Evolutionary conservation across 805 yeast species (phyloP).

Genomic region (Yamadazyma insecticola): DNA sequence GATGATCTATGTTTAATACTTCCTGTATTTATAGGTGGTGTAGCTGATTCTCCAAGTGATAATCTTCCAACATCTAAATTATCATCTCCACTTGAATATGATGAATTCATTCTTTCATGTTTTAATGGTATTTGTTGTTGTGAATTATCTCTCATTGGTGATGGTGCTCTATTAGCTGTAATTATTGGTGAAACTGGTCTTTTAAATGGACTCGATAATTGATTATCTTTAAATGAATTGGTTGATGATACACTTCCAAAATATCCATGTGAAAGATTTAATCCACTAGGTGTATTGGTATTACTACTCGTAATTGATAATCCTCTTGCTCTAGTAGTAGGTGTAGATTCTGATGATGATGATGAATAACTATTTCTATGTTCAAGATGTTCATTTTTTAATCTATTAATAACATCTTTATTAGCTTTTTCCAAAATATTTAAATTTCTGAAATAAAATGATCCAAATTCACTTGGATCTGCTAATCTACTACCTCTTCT

Average conservation of each 20-base stretch:
- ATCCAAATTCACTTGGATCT: slow-evolving; percentile 81
- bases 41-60: slow-evolving; percentile 9
- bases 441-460: slow-evolving; percentile 84
- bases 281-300: neutral
- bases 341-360: slow-evolving; percentile 43
- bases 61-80: slow-evolving; percentile 11
- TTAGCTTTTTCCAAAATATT: slow-evolving; percentile 91
- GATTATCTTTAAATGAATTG: slow-evolving; percentile 11
- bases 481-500: slow-evolving; percentile 69
- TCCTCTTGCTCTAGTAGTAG: slow-evolving; percentile 32
- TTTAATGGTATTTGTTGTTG: too few relatives aligned
- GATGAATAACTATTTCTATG: slow-evolving; percentile 48
- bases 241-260: slow-evolving; percentile 1
- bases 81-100: slow-evolving; percentile 11
- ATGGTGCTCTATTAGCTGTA: slow-evolving; percentile 10
- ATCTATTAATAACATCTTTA: slow-evolving; percentile 82
- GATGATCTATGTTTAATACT: slow-evolving; percentile 18
- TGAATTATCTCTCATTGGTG: slow-evolving; percentile 14
- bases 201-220: slow-evolving; percentile 40
- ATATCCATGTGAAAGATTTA: neutral
- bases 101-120: slow-evolving; percentile 31
- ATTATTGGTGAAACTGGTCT: slow-evolving; percentile 44
- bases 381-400: slow-evolving; percentile 78
- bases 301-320: slow-evolving; percentile 17
- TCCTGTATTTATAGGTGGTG: too few relatives aligned